Evolutionary conservation across 495 filamentous ascomycete genomes (phyloP), one percentile per base, ranked within the genome.

Genomic region (Talaromyces ruber): DNA sequence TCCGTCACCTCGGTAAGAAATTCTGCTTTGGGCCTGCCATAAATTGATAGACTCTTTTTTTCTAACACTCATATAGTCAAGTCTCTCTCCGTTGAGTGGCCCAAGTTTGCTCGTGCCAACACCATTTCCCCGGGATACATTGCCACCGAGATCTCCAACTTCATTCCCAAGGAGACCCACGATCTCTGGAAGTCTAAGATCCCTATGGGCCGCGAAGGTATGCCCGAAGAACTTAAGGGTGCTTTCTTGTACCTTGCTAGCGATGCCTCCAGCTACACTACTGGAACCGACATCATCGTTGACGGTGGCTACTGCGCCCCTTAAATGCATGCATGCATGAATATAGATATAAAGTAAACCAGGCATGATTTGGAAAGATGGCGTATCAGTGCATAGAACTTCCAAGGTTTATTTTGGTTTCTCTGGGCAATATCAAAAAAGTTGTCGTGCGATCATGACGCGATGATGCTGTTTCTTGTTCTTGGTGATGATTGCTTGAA

Each of bases 251-350:
- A 71, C 56, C 66, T 64, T 22, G 74, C 72, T 12, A 70, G 67
- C 6, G 74, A 75, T 60, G 74, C 74, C 1, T 74, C 68, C 9
- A 72, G 70, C 55, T 76, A 76, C 53, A 76, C 72, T 65, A 76
- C 74, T 3, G 72, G 72, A 7, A 62, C 72, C 5, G 66, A 76
- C 34, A 58, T 76, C 16, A 59, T 76, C 2, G 67, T 76, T 43
- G 73, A 76, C 58, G 73, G 73, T 2, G 73, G 73, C 24, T 76
- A 71, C 55, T 70, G 67, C 1, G 62, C 66, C 39, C 68, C 68
- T 29, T 71, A 63, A 57, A 60, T 47, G 39, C n/a, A 43, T 59
- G 21, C 18, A 21, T 2, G 16, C 43, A 39, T 4, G 3, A 39
- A 16, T 21, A 47, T 47, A 47, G 4, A 47, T 47, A 47, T 47